phyloP scores from a whole-genome alignment of 2,329 filamentous ascomycete genomes.

The Tolypocladium ophioglossoides region DNA sequence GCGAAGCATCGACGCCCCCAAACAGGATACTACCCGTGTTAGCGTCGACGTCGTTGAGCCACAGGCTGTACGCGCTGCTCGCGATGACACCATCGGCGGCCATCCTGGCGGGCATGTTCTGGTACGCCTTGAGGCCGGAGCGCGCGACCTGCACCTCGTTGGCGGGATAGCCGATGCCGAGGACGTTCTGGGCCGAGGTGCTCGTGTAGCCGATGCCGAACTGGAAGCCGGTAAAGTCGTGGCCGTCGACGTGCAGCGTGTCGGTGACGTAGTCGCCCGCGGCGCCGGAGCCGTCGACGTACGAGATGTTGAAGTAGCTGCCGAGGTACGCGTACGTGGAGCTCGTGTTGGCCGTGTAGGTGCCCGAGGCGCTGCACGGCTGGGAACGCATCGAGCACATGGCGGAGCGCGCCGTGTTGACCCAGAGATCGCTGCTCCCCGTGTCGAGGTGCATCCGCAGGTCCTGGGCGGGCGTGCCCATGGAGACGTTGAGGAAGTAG shows the following conservation, averaged over 20 bases:
- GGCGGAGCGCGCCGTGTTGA: slow-evolving; percentile 52
- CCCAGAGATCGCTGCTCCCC: slow-evolving; percentile 59
- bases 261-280: slow-evolving; percentile 74
- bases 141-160: slow-evolving; percentile 68
- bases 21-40: slow-evolving; percentile 60
- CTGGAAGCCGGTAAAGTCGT: slow-evolving; percentile 46
- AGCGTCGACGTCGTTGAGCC: slow-evolving; percentile 61
- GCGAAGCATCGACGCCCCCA: slow-evolving; percentile 59
- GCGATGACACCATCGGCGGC: slow-evolving; percentile 48
- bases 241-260: slow-evolving; percentile 48
- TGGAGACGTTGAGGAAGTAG: slow-evolving; percentile 51
- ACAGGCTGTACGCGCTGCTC: slow-evolving; percentile 62
- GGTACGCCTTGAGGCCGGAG: slow-evolving; percentile 43
- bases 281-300: slow-evolving; percentile 72
- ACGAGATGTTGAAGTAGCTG: slow-evolving; percentile 76
- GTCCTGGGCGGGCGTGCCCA: slow-evolving; percentile 51
- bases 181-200: slow-evolving; percentile 56
- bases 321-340: slow-evolving; percentile 67
- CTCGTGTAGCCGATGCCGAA: slow-evolving; percentile 64
- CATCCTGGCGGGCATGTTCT: slow-evolving; percentile 60
- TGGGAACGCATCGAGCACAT: slow-evolving; percentile 41
- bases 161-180: slow-evolving; percentile 72
- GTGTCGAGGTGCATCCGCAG: slow-evolving; percentile 55
- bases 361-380: slow-evolving; percentile 51
- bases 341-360: slow-evolving; percentile 60